Percentiles rank a stretch among this genome's conserved stretches.
Evolutionary conservation across 768 basidiomycete genomes (phyloP).

Genomic region (Panaeolus papilionaceus): DNA sequence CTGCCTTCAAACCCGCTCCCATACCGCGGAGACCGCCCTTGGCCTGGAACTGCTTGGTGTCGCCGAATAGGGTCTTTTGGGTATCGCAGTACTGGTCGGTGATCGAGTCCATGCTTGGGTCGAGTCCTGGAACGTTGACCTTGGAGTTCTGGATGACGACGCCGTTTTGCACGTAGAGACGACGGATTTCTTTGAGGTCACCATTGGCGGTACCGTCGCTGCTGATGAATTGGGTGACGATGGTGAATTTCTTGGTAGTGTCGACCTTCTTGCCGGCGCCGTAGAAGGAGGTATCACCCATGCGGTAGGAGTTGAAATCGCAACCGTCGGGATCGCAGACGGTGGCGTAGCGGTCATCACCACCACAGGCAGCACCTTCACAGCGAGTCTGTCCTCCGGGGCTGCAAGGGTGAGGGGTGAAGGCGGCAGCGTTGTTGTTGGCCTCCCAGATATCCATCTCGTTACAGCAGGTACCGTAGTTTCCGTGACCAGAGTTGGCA

Average conservation of each 20-base stretch:
- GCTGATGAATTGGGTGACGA: slow-evolving; percentile 62
- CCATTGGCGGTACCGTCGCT: slow-evolving; percentile 46
- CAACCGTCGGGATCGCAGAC: slow-evolving; percentile 60
- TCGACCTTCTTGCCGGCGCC: slow-evolving; percentile 51
- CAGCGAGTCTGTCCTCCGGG: slow-evolving; percentile 46
- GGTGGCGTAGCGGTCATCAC: slow-evolving; percentile 40
- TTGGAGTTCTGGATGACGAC: slow-evolving; percentile 51
- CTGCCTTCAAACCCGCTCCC: slow-evolving; percentile 44
- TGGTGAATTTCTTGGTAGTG: slow-evolving; percentile 54
- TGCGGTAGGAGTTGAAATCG: slow-evolving; percentile 64
- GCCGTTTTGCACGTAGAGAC: slow-evolving; percentile 58
- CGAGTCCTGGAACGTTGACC: slow-evolving; percentile 47
- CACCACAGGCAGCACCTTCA: slow-evolving; percentile 44
- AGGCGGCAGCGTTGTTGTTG: slow-evolving; percentile 53
- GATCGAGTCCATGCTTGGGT: slow-evolving; percentile 45
- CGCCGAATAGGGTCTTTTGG: slow-evolving; percentile 53
- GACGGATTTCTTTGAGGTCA: slow-evolving; percentile 55
- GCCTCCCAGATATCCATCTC: slow-evolving; percentile 69
- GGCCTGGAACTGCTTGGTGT: slow-evolving; percentile 49
- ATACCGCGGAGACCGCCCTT: slow-evolving; percentile 47
- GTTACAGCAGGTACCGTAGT: slow-evolving; percentile 55
- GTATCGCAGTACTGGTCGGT: slow-evolving; percentile 52
- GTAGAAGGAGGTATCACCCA: slow-evolving; percentile 51
- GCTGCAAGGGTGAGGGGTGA: slow-evolving; percentile 56
- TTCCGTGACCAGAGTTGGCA: slow-evolving; percentile 51